A percentile compares a stretch with the other conserved stretches of the same genome.
These are phyloP conservation scores for Fusarium domesticum DNA, from an alignment of 2,329 filamentous ascomycete genomes.

Conservation along the genomic window DNA sequence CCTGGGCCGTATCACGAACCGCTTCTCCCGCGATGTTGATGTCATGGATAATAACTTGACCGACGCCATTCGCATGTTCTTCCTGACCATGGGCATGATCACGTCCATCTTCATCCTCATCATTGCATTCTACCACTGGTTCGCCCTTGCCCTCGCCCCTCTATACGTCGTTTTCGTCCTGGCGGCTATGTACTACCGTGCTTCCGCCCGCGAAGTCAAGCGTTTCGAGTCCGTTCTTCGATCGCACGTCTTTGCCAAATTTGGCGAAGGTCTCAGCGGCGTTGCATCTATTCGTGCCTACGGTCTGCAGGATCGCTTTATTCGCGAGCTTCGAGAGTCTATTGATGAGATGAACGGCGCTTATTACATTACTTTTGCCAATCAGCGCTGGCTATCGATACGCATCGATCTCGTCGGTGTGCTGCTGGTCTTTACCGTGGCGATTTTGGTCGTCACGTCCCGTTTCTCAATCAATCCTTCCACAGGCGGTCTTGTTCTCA, in stretches of 20 bases:
- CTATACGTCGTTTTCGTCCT: conserved; percentile 76
- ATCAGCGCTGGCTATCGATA: conserved; percentile 88
- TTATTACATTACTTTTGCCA: conserved; percentile 93
- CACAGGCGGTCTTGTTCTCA: conserved; percentile 82
- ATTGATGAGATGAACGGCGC: conserved; percentile 92
- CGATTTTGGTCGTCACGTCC: conserved; percentile 87
- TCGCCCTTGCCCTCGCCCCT: conserved; percentile 59
- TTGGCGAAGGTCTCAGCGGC: conserved; percentile 82
- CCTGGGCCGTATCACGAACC: conserved; percentile 90
- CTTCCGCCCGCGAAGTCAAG: conserved; percentile 91
- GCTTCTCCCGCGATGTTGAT: conserved; percentile 92
- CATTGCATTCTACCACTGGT: conserved; percentile 94
- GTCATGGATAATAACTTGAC: conserved; percentile 93
- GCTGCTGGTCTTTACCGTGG: conserved; percentile 79
- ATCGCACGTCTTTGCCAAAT: conserved; percentile 84
- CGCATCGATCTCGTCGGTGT: conserved; percentile 84
- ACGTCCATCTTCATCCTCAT: conserved; percentile 82
- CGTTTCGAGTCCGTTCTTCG: conserved; percentile 87
- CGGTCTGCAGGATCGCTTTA: conserved; percentile 74
- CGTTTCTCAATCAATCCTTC: conserved; percentile 82
- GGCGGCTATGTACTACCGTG: conserved; percentile 81
- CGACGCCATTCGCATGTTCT: conserved; percentile 90
- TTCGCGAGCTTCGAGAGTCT: conserved; percentile 62
- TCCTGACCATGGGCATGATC: conserved; percentile 80
- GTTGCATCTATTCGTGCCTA: conserved; percentile 87